Percentiles rank a stretch among this genome's conserved stretches.
phyloP scores from a whole-genome alignment of 2,329 filamentous ascomycete species.

The Trichoderma koningiopsis region DNA sequence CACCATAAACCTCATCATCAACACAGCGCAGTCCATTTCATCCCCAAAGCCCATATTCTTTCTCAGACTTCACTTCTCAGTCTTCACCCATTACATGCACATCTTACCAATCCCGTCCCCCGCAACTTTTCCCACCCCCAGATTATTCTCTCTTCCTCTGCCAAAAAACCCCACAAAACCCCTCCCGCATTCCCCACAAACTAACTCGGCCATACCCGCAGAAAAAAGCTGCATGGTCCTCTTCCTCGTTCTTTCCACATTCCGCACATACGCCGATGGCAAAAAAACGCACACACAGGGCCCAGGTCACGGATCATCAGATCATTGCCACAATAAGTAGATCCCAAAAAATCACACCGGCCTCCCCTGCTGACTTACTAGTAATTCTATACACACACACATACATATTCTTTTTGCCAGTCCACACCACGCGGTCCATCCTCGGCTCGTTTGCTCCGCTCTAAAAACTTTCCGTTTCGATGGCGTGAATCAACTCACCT shows the following conservation, averaged over 20 bases:
- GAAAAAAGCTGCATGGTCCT: neutral
- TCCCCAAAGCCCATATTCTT: too few species aligned
- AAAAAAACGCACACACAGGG: neutral
- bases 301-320: neutral
- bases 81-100: neutral
- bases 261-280: neutral
- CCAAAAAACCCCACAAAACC: neutral
- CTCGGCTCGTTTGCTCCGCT: constrained; percentile 15
- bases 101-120: neutral
- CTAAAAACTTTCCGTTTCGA: neutral
- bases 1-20: neutral
- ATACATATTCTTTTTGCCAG: neutral
- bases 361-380: neutral
- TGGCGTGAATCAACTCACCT: neutral
- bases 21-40: too few species aligned
- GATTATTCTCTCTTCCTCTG: neutral
- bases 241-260: neutral
- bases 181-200: constrained; percentile 17
- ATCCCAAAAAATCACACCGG: neutral
- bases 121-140: neutral
- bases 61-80: neutral
- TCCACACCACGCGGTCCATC: constrained; percentile 15
- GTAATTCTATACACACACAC: neutral
- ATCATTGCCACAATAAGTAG: constrained; percentile 3
- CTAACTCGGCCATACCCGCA: constrained; percentile 26